Conservation (phyloP, 345 rosid genomes). For the Brassica napus region Da-Ae NC_063437.1:2912001-2912500, state of each 20-base stretch:
- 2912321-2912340: too few species aligned
- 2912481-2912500: background rate
- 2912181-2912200: slow-evolving; percentile 1
- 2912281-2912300: background rate
- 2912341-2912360: too few species aligned
- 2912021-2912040: slow-evolving; percentile 28
- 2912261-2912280: background rate
- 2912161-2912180: background rate
- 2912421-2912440: background rate
- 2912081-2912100: background rate
- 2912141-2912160: background rate
- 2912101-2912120: background rate
- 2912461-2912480: background rate
- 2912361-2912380: too few species aligned
- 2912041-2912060: slow-evolving; percentile 24
- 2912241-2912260: background rate
- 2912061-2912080: slow-evolving; percentile 25
- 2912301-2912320: too few species aligned
- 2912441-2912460: background rate
- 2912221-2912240: background rate
- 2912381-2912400: too few species aligned
- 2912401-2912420: background rate
- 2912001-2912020: slow-evolving; percentile 24
- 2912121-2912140: slow-evolving; percentile 2
- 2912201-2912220: background rate